Evolutionary conservation across 305 asterid genomes (phyloP).

Genomic region (Fraxinus nigra): DNA sequence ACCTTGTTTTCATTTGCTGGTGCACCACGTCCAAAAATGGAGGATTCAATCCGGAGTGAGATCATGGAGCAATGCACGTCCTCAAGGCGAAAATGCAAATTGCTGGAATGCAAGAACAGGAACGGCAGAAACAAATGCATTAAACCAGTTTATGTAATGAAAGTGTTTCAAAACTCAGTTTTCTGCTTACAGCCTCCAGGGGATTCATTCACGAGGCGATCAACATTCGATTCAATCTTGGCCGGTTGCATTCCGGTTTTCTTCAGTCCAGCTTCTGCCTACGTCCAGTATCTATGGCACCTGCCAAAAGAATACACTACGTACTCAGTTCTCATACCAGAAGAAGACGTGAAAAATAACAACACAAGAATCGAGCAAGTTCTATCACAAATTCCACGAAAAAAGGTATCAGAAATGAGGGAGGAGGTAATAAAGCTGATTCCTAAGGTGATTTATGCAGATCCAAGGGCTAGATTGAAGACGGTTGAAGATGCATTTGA

Average conservation of each 20-base stretch:
- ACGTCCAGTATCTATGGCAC: conserved; percentile 87
- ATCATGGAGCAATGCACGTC: conserved; percentile 64
- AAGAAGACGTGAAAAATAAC: conserved; percentile 52
- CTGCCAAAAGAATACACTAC: conserved; percentile 47
- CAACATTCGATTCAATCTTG: conserved; percentile 71
- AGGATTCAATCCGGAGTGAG: conserved; percentile 56
- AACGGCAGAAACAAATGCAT: conserved; percentile 45
- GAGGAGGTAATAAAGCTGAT: conserved; percentile 69
- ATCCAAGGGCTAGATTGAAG: conserved; percentile 51
- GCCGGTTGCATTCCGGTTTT: conserved; percentile 92
- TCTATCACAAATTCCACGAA: conserved; percentile 43
- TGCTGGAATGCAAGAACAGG: conserved; percentile 51
- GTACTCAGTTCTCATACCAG: conserved; percentile 69
- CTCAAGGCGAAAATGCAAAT: conserved; percentile 35
- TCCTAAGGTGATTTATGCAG: conserved; percentile 64
- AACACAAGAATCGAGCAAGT: conserved; percentile 46
- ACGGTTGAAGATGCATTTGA: conserved; percentile 72
- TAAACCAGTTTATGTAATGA: conserved; percentile 62
- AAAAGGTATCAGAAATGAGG: conserved; percentile 54
- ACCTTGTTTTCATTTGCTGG: conserved; percentile 66
- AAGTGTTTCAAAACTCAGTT: conserved; percentile 48
- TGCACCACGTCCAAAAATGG: conserved; percentile 59
- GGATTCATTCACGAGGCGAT: conserved; percentile 79
- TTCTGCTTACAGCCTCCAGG: conserved; percentile 90
- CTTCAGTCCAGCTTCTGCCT: conserved; percentile 71